Percentiles rank a stretch among this genome's conserved stretches.
phyloP scores from a whole-genome alignment of 257 asterid genomes.

The Scutellaria minor region DNA sequence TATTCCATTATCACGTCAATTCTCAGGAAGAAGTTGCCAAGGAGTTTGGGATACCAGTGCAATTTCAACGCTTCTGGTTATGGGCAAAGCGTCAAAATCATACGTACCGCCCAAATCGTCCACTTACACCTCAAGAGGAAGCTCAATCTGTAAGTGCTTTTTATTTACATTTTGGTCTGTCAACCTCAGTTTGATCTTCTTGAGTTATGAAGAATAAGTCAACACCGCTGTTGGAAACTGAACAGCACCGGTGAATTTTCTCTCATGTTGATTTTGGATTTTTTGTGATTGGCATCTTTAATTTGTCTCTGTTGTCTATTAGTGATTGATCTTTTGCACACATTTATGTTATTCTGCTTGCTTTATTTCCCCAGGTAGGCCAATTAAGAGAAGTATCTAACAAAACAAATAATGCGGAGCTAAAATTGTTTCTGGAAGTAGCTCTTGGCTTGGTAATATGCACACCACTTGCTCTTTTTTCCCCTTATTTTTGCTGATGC shows the following conservation, averaged over 20 bases:
- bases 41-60: conserved; percentile 81
- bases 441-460: conserved; percentile 62
- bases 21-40: conserved; percentile 85
- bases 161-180: conserved; percentile 6
- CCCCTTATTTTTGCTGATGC: conserved; percentile 23
- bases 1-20: conserved; percentile 28
- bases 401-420: conserved; percentile 72
- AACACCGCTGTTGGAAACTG: not conserved
- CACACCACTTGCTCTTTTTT: conserved; percentile 2
- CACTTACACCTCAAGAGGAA: conserved; percentile 75
- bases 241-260: not conserved
- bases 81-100: conserved; percentile 96
- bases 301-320: conserved; percentile 1
- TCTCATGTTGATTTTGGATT: not conserved
- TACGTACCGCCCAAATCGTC: conserved; percentile 87
- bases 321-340: conserved; percentile 15
- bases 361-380: conserved; percentile 59
- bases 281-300: conserved; percentile 6
- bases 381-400: conserved; percentile 78
- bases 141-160: conserved; percentile 65
- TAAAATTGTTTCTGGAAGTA: conserved; percentile 76
- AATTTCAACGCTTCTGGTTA: conserved; percentile 81
- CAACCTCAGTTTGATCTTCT: not conserved
- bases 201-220: conserved; percentile 18
- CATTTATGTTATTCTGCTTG: conserved; percentile 26